A percentile compares a stretch with the other conserved stretches of the same genome.
phyloP scores from a whole-genome alignment of 1,284 basidiomycete species.

The Microbotryum saponariae region DNA sequence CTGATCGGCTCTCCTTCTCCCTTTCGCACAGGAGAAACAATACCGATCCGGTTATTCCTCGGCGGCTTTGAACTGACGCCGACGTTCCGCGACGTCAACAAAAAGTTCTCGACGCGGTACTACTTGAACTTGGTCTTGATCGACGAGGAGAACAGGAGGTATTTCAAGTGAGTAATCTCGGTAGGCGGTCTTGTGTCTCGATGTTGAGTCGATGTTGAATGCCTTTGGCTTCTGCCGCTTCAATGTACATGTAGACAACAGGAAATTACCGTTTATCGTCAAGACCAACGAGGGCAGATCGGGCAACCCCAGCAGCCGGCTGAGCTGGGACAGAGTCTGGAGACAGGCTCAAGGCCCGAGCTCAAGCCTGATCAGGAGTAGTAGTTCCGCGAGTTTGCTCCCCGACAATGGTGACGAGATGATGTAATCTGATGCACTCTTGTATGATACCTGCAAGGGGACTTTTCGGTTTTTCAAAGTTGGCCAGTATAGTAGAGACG shows the following conservation, averaged over 20 bases:
- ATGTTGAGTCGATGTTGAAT: background rate
- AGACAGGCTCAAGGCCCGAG: background rate
- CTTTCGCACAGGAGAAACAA: conserved; percentile 71
- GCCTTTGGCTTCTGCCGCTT: background rate
- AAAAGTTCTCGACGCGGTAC: conserved; percentile 95
- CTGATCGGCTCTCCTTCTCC: background rate
- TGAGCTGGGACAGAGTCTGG: conserved; percentile 4
- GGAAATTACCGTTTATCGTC: conserved; percentile 37
- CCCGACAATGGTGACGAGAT: no score
- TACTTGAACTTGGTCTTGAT: conserved; percentile 91
- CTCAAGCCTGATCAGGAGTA: background rate
- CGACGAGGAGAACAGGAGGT: conserved; percentile 92
- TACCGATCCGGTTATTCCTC: conserved; percentile 93
- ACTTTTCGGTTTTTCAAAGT: no score
- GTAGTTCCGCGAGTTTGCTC: no score
- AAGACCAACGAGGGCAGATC: conserved; percentile 10
- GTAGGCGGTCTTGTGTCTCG: background rate
- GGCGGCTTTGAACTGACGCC: conserved; percentile 98
- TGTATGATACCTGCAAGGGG: no score
- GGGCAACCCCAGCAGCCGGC: background rate
- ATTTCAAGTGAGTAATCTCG: conserved; percentile 58
- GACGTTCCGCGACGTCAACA: conserved; percentile 97
- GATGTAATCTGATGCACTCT: no score
- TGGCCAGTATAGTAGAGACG: no score
- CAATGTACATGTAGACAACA: conserved; percentile 31